A percentile compares a stretch with the other conserved stretches of the same genome.
These are phyloP conservation scores for Lasiodiplodia sp. DNA, from an alignment of 2,329 filamentous ascomycete species.

Conservation along the genomic window DNA sequence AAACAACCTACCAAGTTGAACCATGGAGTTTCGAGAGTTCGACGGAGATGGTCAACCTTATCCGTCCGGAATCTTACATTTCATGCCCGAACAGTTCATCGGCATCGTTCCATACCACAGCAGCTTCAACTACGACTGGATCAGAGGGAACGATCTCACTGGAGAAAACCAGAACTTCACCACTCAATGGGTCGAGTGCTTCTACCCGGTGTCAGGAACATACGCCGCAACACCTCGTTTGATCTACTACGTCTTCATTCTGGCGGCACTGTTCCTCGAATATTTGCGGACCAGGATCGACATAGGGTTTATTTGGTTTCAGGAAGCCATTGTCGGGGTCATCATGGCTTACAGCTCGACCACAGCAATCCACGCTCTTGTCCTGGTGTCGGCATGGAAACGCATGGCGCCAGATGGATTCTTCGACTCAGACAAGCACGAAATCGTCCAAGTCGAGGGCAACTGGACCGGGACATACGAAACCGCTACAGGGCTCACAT, in stretches of 20 bases:
- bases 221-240: background rate
- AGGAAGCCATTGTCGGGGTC: background rate
- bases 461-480: background rate
- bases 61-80: background rate
- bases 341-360: slow-evolving; percentile 13
- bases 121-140: background rate
- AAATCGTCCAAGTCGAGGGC: slow-evolving; percentile 1
- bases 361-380: background rate
- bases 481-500: background rate
- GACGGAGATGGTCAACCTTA: background rate
- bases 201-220: background rate
- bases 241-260: background rate
- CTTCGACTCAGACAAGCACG: background rate
- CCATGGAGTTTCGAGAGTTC: background rate
- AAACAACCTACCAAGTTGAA: background rate
- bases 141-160: background rate
- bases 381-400: background rate
- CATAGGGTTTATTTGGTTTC: background rate
- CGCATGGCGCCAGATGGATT: background rate
- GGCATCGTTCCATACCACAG: background rate
- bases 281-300: background rate
- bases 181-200: background rate
- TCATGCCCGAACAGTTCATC: background rate
- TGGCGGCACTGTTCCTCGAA: background rate
- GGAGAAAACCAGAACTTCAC: background rate